Evolutionary conservation across 2,329 filamentous ascomycete species (phyloP).

Genomic region (Allantophomopsis cytisporea): DNA sequence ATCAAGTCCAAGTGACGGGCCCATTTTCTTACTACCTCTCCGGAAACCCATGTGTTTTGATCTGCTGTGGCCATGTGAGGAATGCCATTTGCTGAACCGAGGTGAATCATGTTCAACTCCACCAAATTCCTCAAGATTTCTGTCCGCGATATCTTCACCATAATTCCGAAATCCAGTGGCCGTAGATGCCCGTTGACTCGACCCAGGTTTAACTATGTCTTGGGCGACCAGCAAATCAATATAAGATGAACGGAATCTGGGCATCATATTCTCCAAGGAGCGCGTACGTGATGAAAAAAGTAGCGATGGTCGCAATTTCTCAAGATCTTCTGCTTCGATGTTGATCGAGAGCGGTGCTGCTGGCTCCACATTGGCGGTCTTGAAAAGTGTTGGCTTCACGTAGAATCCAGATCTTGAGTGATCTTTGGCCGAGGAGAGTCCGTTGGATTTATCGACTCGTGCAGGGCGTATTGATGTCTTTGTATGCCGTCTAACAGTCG

Average conservation of each 20-base stretch:
- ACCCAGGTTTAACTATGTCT: slow-evolving; percentile 28
- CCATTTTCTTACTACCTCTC: background rate
- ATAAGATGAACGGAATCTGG: slow-evolving; percentile 8
- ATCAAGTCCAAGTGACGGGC: background rate
- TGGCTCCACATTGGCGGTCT: no score
- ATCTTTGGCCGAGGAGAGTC: slow-evolving; percentile 1
- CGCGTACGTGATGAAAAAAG: slow-evolving; percentile 2
- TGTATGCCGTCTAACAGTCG: slow-evolving; percentile 2
- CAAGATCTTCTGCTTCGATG: slow-evolving; percentile 1
- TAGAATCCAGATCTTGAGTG: no score
- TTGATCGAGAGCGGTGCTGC: background rate
- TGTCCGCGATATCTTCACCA: slow-evolving; percentile 52
- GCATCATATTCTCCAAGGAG: no score
- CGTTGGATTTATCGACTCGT: background rate
- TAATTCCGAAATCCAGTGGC: slow-evolving; percentile 39
- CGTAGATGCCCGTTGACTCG: slow-evolving; percentile 18
- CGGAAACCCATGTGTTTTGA: background rate
- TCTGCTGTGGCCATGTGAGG: background rate
- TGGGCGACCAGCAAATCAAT: slow-evolving; percentile 46
- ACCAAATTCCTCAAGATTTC: slow-evolving; percentile 25
- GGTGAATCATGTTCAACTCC: background rate
- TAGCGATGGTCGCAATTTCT: slow-evolving; percentile 2
- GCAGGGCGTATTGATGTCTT: slow-evolving; percentile 8
- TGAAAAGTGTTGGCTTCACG: no score
- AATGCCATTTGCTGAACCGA: no score